Evolutionary conservation across 306 rosid genomes (phyloP), one percentile per base, ranked within the genome.

Genomic region (Cicer pinnatifidum): DNA sequence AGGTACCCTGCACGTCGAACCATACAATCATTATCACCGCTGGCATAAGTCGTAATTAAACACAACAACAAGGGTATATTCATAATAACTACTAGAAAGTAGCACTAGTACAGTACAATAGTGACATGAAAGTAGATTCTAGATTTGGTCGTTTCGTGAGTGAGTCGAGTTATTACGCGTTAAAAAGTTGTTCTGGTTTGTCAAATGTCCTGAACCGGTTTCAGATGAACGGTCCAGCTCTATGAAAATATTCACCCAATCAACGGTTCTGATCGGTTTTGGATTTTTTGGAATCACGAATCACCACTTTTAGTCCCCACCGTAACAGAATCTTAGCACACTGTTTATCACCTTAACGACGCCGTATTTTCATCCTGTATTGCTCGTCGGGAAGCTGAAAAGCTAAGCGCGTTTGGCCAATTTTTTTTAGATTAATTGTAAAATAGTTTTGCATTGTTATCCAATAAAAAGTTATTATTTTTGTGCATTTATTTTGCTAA

Each of bases 1-100:
- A 0, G 94, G 81, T 44, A 92, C 91, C 51, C 98, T 92, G 54
- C 54, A 75, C 48, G 11, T 35, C 6, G 1, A 11, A 76, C 3
- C 51, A 72, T 40, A 10, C 43, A 6, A 23, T 56, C 11, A 43
- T 10, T 4, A 0, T 2, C 39, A 13, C 9, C 3, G 8, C 39
- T 35, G 57, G 35, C 38, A 71, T 33, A 9, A 46, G 6, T 8
- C 1, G 84, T 81, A 81, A 81, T 69, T 6, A 68, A 40, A 40
- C 1, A 33, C 33, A 71, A 19, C n/a, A 4, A 0, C 8, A 44
- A 5, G 78, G 78, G 0, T 28, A 28, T 28, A 28, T 28, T 28
- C 0, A 28, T 3, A 28, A 28, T 28, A 28, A 28, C 35, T 3
- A 28, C 35, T 28, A 28, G 35, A 5, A 28, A 28, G 5, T 28